Base-by-base conservation (phyloP, 2,329 filamentous ascomycete genomes). In the Neoascochyta sp. region DNA sequence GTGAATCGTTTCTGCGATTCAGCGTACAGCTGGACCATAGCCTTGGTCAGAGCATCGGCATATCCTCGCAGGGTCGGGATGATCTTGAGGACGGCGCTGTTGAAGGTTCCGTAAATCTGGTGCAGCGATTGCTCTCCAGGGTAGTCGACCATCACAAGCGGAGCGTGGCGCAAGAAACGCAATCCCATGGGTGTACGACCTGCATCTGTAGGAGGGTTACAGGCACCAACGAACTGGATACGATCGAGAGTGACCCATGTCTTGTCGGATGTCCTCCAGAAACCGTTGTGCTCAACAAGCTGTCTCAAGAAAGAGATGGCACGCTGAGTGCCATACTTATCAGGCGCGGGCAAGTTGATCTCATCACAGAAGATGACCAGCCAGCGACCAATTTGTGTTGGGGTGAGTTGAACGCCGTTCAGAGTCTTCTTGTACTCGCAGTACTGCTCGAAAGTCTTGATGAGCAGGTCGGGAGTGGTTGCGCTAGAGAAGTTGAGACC, bases 121-220 rank as follows among this genome's bases (percentile, higher is more conserved):
- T 82, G 83, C 20, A 99, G 76, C 3, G 93, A 98, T 23, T 88
- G 73, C 67, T 98, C 88, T 53, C 93, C 92, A 39, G 92, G 92
- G 57, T 99, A 99, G 59, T 98, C 92, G 22, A 99, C 93, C 93
- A 99, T 98, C 65, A 99, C 85, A 32, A 99, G 78, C n/a, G 92
- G 92, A 10, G 92, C 88, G 63, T 99, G 93, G 36, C 93, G 81
- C 45, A 99, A 74, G 77, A 98, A 99, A 50, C 92, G 78, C 27
- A 87, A 80, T 23, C 87, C 92, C 71, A 99, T 81, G 0, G 92
- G 84, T 9, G 92, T 96, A 75, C 92, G 88, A 15, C 92, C 92
- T 48, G 89, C 89, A 66, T 98, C 93, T 1, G 92, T 96, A 1
- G 92, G 92, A 51, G 92, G 93, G 65, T 99, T 99, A 63, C 92